These are phyloP conservation scores for Ascochyta fabae DNA, from an alignment of 2,329 filamentous ascomycete species.

Conservation along the genomic window DNA sequence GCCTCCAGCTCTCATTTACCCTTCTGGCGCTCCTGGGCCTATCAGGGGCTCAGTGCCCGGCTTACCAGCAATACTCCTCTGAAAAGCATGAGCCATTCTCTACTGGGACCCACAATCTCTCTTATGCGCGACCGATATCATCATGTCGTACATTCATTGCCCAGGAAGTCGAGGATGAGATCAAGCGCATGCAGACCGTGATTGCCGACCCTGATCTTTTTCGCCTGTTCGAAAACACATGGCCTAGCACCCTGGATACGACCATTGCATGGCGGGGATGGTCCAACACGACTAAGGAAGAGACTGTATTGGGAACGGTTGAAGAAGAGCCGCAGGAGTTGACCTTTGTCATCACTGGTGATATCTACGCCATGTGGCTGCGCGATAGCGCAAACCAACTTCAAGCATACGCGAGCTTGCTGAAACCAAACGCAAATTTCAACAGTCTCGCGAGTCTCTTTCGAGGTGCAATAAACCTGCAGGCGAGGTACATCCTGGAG, in stretches of 20 bases:
- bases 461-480: constrained; percentile 74
- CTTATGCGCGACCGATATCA: constrained; percentile 52
- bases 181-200: constrained; percentile 42
- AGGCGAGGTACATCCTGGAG: constrained; percentile 70
- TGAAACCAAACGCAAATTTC: constrained; percentile 56
- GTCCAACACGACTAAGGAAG: constrained; percentile 53
- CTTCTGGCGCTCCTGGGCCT: constrained; percentile 21
- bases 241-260: constrained; percentile 78
- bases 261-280: constrained; percentile 72
- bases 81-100: constrained; percentile 52
- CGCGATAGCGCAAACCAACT: constrained; percentile 70
- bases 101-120: constrained; percentile 51
- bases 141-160: constrained; percentile 55
- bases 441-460: constrained; percentile 67
- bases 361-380: constrained; percentile 64
- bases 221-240: constrained; percentile 73
- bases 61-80: constrained; percentile 51
- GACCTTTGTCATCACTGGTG: constrained; percentile 64
- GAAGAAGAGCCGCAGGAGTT: constrained; percentile 62
- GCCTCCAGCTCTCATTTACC: constrained; percentile 8
- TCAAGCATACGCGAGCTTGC: constrained; percentile 68
- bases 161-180: constrained; percentile 50
- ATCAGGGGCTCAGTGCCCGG: constrained; percentile 49
- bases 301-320: background rate
- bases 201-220: constrained; percentile 66